phyloP scores from a whole-genome alignment of 164 flowering plant species.

The Liquidambar formosana region DNA sequence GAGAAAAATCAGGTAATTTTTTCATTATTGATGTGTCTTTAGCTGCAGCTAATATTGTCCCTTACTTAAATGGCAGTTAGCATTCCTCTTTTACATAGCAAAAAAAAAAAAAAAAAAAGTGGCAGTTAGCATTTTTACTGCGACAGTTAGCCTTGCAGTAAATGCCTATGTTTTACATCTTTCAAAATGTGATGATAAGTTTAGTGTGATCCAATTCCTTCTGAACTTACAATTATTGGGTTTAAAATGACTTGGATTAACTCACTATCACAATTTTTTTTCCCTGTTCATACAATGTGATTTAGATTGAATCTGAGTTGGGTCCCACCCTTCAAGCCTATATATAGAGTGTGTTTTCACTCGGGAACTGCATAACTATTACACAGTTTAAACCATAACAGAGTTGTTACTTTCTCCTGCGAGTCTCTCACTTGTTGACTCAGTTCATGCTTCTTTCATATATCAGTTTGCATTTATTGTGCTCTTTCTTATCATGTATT shows the following conservation, averaged over 20 bases:
- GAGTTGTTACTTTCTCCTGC: too few relatives aligned
- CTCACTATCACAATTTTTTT: not conserved
- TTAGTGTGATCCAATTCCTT: not conserved
- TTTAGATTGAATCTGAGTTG: not conserved
- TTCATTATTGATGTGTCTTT: not conserved
- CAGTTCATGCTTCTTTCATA: too few relatives aligned
- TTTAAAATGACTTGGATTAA: not conserved
- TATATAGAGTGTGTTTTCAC: not conserved
- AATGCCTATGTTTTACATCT: not conserved
- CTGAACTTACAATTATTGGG: not conserved
- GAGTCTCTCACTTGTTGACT: too few relatives aligned
- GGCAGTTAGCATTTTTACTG: too few relatives aligned
- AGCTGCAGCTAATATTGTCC: not conserved
- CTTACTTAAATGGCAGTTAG: too few relatives aligned
- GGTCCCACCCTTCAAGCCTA: not conserved
- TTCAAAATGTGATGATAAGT: not conserved
- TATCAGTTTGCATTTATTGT: too few relatives aligned
- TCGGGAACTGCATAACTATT: not conserved
- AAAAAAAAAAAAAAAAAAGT: too few relatives aligned
- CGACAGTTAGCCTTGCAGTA: too few relatives aligned
- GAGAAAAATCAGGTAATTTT: slow-evolving; percentile 55
- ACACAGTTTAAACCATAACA: too few relatives aligned
- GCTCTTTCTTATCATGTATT: too few relatives aligned
- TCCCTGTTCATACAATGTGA: not conserved
- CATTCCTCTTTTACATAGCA: too few relatives aligned